These are phyloP conservation scores for Penicillium coprophilum DNA, from an alignment of 495 filamentous ascomycete genomes.

Conservation along the genomic window DNA sequence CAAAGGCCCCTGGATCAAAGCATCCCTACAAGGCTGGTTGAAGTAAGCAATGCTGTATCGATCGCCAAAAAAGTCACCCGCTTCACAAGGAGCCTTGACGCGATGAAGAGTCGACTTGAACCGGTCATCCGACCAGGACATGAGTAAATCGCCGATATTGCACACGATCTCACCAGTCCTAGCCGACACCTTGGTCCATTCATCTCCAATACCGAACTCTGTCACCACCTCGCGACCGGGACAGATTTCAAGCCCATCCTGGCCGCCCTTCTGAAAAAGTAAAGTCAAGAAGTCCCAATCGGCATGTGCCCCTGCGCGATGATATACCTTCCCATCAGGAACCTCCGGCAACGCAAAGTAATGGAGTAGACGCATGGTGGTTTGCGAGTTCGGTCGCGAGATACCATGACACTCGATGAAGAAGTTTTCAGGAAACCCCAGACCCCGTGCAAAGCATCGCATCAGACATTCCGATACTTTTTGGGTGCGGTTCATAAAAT, in stretches of 20 bases:
- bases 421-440: constrained; percentile 56
- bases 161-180: constrained; percentile 59
- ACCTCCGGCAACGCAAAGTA: constrained; percentile 51
- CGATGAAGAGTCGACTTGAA: constrained; percentile 67
- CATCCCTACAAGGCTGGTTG: constrained; percentile 61
- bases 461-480: constrained; percentile 56
- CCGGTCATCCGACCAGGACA: constrained; percentile 68
- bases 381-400: constrained; percentile 48
- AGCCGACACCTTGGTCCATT: constrained; percentile 62
- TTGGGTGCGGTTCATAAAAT: constrained; percentile 57
- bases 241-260: constrained; percentile 65
- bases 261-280: constrained; percentile 63
- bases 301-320: constrained; percentile 63
- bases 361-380: constrained; percentile 58
- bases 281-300: constrained; percentile 65
- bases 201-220: constrained; percentile 57
- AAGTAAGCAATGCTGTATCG: constrained; percentile 67
- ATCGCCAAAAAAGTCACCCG: constrained; percentile 55
- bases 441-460: constrained; percentile 57
- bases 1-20: constrained; percentile 57
- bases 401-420: constrained; percentile 58
- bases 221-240: constrained; percentile 62
- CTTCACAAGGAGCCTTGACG: constrained; percentile 55
- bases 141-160: constrained; percentile 68
- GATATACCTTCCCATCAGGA: constrained; percentile 48